These are phyloP conservation scores for Orychophragmus violaceus DNA, from an alignment of 345 rosid genomes.

Conservation along the genomic window DNA sequence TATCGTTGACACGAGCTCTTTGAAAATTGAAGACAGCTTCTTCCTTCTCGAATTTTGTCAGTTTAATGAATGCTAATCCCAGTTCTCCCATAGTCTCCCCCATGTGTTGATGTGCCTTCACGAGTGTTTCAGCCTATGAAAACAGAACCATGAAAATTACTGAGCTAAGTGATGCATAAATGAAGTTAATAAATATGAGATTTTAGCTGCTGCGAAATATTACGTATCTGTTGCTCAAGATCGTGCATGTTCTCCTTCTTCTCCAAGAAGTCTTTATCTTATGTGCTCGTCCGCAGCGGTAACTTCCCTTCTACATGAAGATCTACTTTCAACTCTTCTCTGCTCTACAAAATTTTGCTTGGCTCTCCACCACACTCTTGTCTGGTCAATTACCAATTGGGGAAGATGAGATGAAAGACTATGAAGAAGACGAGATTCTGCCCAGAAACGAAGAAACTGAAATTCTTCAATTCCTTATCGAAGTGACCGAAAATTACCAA, in stretches of 20 bases:
- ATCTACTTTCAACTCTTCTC: slow-evolving; percentile 72
- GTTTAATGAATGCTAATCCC: slow-evolving; percentile 81
- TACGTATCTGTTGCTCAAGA: slow-evolving; percentile 83
- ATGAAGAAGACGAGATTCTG: too few species aligned
- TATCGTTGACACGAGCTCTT: slow-evolving; percentile 62
- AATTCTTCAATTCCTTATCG: too few species aligned
- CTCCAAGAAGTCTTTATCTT: slow-evolving; percentile 85
- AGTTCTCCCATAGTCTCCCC: slow-evolving; percentile 92
- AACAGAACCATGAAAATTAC: background rate
- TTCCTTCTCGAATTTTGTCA: too few species aligned
- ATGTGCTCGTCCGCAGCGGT: slow-evolving; percentile 57
- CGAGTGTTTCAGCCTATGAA: slow-evolving; percentile 72
- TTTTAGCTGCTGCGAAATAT: slow-evolving; percentile 78
- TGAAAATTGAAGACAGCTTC: slow-evolving; percentile 70
- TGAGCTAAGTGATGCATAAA: background rate
- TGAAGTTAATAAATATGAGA: background rate
- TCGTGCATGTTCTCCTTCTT: slow-evolving; percentile 73
- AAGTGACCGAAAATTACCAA: too few species aligned
- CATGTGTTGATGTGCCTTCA: slow-evolving; percentile 92
- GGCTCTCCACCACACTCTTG: slow-evolving; percentile 91
- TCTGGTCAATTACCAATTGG: too few species aligned
- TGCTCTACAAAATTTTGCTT: slow-evolving; percentile 96
- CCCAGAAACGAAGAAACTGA: too few species aligned
- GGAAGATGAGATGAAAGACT: too few species aligned
- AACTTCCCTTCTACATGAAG: slow-evolving; percentile 74